These are phyloP conservation scores for Salvia splendens DNA, from an alignment of 257 asterid species.

Conservation along the genomic window DNA sequence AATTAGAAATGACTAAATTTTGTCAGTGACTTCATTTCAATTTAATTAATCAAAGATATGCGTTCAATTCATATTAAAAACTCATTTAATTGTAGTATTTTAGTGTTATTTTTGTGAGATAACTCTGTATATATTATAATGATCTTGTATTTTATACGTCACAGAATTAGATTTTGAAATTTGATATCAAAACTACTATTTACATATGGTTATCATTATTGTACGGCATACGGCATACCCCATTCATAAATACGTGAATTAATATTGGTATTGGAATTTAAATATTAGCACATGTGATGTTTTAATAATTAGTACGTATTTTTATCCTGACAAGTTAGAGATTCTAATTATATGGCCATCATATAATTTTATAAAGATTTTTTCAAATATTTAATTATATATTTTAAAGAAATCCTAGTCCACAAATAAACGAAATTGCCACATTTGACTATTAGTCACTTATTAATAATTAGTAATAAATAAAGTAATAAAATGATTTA, in stretches of 20 bases:
- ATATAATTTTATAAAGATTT: background rate
- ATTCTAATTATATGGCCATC: background rate
- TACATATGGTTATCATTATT: background rate
- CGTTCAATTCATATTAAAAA: no score
- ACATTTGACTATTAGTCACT: no score
- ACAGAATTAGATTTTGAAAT: background rate
- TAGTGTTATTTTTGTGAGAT: no score
- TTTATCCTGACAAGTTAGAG: background rate
- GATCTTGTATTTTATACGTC: background rate
- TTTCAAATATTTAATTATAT: background rate
- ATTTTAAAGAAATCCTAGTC: no score
- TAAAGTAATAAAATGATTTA: no score
- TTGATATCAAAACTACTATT: no score
- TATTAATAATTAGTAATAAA: no score
- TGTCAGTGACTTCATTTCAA: no score
- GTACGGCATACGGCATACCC: constrained; percentile 12
- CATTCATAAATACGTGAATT: constrained; percentile 7
- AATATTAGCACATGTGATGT: background rate
- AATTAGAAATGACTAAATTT: background rate
- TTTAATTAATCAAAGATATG: no score
- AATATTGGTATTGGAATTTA: background rate
- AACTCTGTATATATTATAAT: no score
- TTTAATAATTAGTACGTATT: background rate
- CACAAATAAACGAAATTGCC: no score
- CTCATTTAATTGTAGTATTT: no score